Base-by-base conservation (phyloP, 2,329 filamentous ascomycete genomes). In the Trichoderma guizhouense region DNA sequence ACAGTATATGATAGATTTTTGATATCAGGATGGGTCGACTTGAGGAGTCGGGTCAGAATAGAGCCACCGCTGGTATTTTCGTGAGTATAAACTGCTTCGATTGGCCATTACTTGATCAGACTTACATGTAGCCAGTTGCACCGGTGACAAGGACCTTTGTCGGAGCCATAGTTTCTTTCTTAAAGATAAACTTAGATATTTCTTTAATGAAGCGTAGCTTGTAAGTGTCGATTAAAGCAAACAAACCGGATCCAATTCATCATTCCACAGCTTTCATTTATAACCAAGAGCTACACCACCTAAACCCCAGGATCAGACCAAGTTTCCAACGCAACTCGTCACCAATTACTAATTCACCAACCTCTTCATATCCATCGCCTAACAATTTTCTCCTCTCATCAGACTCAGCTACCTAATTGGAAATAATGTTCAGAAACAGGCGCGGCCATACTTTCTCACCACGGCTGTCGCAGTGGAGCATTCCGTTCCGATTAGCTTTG, bases 121-220 rank as follows among this genome's bases (percentile, higher is more conserved):
- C 71, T 43, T 69, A 74, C 73, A 79, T 76, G 62, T 78, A 80
- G 34, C 76, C 78, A 3, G 77, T 78, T 14, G 75, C 77, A 15
- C 78, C 78, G 3, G 76, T 75, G 39, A 78, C 47, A 14, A 79
- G 75, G 18, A 79, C 72, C 32, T 76, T 77, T 57, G 71, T 57
- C 1, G 73, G 62, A 73, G 68, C 30, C 75, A 76, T 76, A 36
- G 3, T 57, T 63, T 26, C 7, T 43, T 43, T 0, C 9, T n/a
- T 21, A 7, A 43, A 3, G 14, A 1, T 24, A 3, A 58, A 24
- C 7, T 21, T 15, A 2, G 32, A n/a, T 5, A 21, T 15, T 0
- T 53, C 2, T 51, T 32, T 15, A 18, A 51, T 21, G 2, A 8
- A 30, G 15, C 6, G 5, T 30, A 30, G 12, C 7, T 21, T 34